phyloP scores from a whole-genome alignment of 75 land plant genomes.

The Adiantum capillusveneris region DNA sequence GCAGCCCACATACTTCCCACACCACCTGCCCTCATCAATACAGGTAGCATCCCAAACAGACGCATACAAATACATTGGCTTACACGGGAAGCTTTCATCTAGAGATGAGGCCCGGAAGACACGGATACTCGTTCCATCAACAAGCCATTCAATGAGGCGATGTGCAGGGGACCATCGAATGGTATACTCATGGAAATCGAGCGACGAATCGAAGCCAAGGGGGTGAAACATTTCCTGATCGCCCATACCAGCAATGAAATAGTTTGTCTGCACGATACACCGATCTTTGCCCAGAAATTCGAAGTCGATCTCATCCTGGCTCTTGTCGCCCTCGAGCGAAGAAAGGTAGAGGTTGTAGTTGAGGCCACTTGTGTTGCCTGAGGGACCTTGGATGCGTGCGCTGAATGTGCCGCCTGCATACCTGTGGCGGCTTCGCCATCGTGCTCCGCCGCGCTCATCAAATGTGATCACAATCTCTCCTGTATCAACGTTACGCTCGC shows the following conservation, averaged over 20 bases:
- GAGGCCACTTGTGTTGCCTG: constrained; percentile 59
- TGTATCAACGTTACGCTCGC: constrained; percentile 26
- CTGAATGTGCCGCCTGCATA: constrained; percentile 49
- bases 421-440: constrained; percentile 45
- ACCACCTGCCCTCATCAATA: constrained; percentile 58
- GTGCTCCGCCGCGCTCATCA: constrained; percentile 52
- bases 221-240: constrained; percentile 45
- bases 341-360: constrained; percentile 66
- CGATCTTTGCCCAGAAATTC: constrained; percentile 67
- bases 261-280: constrained; percentile 55
- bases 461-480: constrained; percentile 38
- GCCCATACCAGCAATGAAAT: constrained; percentile 47
- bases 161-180: constrained; percentile 36
- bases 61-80: constrained; percentile 55
- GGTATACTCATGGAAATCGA: constrained; percentile 53
- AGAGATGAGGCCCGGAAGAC: constrained; percentile 11
- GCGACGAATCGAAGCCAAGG: constrained; percentile 54
- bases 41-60: constrained; percentile 74
- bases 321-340: constrained; percentile 51
- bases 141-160: constrained; percentile 39
- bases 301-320: constrained; percentile 72
- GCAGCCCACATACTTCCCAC: constrained; percentile 37
- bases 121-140: constrained; percentile 44
- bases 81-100: constrained; percentile 40
- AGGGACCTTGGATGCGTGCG: constrained; percentile 46